Conservation (phyloP, 208 protist genomes). For the Leishmania tropica region DNA sequence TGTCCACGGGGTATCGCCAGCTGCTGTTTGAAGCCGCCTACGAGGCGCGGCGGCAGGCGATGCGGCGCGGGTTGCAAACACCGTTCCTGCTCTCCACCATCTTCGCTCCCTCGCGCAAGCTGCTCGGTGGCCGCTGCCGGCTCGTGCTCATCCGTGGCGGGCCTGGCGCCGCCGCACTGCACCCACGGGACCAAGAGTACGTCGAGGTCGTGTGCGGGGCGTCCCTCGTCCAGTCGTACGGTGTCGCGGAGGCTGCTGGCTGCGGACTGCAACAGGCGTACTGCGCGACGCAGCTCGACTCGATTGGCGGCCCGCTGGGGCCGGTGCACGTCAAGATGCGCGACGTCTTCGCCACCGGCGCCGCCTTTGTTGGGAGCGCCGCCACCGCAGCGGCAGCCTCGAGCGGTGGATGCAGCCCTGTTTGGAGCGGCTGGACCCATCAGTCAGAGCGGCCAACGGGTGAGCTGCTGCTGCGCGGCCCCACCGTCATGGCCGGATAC, state of each 20-base stretch:
- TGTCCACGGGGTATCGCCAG: slow-evolving; percentile 42
- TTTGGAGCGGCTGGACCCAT: slow-evolving; percentile 30
- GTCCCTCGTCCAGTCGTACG: slow-evolving; percentile 62
- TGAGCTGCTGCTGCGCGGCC: slow-evolving; percentile 78
- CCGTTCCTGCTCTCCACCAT: slow-evolving; percentile 77
- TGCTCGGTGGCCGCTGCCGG: slow-evolving; percentile 78
- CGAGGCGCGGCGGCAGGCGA: slow-evolving; percentile 47
- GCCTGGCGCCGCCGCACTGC: slow-evolving; percentile 38
- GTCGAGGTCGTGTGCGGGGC: slow-evolving; percentile 67
- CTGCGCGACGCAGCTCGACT: slow-evolving; percentile 31
- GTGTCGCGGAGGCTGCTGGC: slow-evolving; percentile 48
- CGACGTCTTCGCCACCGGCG: slow-evolving; percentile 37
- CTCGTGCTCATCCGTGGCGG: slow-evolving; percentile 40
- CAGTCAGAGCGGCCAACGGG: slow-evolving; percentile 36
- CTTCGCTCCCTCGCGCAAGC: slow-evolving; percentile 64
- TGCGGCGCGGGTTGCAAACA: slow-evolving; percentile 68
- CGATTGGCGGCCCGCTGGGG: slow-evolving; percentile 53
- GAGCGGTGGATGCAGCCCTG: neutral
- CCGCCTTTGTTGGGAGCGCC: slow-evolving; percentile 14
- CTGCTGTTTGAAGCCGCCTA: slow-evolving; percentile 74
- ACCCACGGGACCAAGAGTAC: slow-evolving; percentile 64
- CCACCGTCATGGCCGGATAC: slow-evolving; percentile 75
- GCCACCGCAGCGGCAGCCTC: slow-evolving; percentile 1
- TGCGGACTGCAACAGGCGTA: slow-evolving; percentile 42
- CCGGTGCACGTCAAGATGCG: slow-evolving; percentile 86